Base-by-base conservation (phyloP, 176 grass and related monocot genomes). In the Elaeis guineensis region DNA sequence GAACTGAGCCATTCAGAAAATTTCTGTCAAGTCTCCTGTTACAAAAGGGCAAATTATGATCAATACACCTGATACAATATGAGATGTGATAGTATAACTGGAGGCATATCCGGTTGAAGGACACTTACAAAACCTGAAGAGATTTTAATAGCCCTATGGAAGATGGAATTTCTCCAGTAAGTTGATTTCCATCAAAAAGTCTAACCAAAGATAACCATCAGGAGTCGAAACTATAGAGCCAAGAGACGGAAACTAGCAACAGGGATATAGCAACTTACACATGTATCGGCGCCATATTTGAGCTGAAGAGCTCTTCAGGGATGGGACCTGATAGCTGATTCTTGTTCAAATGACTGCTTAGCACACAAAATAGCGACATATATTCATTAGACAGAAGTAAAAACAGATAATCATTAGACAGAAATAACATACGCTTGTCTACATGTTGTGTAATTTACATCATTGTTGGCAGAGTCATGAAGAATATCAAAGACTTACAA, bases 271-370 rank as follows among this genome's bases (percentile, higher is more conserved):
- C 19, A 67, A 28, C 93, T 91, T 71, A 98, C 93, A 98, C 25
- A 72, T 98, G 93, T 59, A 92, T 83, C 49, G 92, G 62, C 20
- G 62, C 69, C 88, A 98, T 98, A 74, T 83, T 64, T 2, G 84
- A 63, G 73, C 79, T 86, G 66, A 98, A 98, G 52, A 98, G 88
- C 24, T 71, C 57, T 55, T 93, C 82, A 62, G 94, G 83, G 63
- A 98, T 98, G 20, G 70, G 16, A 69, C 84, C 84, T 44, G 87
- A 81, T 78, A 93, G 75, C 54, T 93, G 75, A 51, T 98, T 98
- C 22, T 92, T 89, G 69, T 81, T 92, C 70, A 98, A 89, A 70
- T 98, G 94, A 52, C 94, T 98, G 76, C 58, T 74, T 20, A 74
- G 50, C 69, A 83, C 59, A 67, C 25, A 57, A 69, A 32, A 55